phyloP scores from a whole-genome alignment of 192 early-diverging fungal species.

The Coemansia pectinata region DNA sequence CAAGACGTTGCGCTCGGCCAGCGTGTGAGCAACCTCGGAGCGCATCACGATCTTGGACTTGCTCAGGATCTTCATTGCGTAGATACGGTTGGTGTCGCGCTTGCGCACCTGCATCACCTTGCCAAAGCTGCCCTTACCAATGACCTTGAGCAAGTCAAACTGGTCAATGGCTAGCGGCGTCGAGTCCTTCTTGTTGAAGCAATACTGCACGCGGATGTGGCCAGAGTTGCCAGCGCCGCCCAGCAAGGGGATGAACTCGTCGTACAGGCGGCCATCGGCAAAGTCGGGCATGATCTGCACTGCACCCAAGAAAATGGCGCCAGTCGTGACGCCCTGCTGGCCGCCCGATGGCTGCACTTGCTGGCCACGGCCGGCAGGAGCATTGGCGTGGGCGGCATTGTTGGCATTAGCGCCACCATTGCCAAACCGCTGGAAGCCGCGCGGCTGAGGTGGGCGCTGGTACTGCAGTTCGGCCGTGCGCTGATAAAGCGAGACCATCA shows the following conservation, averaged over 20 bases:
- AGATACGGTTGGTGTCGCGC: constrained; percentile 88
- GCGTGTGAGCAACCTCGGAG: constrained; percentile 90
- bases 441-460: constrained; percentile 49
- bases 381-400: constrained; percentile 13
- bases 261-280: constrained; percentile 60
- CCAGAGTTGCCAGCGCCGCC: constrained; percentile 64
- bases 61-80: constrained; percentile 94
- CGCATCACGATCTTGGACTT: constrained; percentile 94
- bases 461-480: constrained; percentile 55
- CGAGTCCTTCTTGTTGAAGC: constrained; percentile 69
- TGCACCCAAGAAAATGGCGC: constrained; percentile 55
- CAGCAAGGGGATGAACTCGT: constrained; percentile 64
- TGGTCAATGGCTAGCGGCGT: constrained; percentile 81
- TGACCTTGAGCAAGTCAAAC: constrained; percentile 92
- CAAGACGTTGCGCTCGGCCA: constrained; percentile 90
- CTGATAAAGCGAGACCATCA: constrained; percentile 59
- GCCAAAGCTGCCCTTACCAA: constrained; percentile 96
- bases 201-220: constrained; percentile 69
- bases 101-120: constrained; percentile 98
- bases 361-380: constrained; percentile 29
- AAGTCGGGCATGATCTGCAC: constrained; percentile 57
- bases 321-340: constrained; percentile 40
- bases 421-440: constrained; percentile 54
- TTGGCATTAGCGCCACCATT: constrained; percentile 15
- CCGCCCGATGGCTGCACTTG: constrained; percentile 31